Conservation (phyloP, 805 yeast genomes). For the Candida maesae region DNA sequence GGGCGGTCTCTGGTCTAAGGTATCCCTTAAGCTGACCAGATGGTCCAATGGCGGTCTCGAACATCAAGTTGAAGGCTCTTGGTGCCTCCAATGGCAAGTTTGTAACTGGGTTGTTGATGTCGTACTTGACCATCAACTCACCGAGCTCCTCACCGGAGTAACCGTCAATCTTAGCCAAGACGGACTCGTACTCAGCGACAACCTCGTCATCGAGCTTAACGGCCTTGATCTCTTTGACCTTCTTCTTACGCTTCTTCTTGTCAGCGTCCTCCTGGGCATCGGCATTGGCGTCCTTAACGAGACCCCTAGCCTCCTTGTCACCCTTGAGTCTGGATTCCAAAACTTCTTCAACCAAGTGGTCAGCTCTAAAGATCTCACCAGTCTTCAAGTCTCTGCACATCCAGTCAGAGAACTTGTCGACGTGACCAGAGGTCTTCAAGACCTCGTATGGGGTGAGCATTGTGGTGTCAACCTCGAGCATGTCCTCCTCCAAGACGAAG, state of each 20-base stretch:
- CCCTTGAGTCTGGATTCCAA: conserved; percentile 95
- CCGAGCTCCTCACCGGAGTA: conserved; percentile 92
- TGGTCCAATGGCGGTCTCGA: conserved; percentile 98
- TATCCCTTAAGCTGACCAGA: conserved; percentile 95
- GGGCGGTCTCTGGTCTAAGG: conserved; percentile 98
- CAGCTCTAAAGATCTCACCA: conserved; percentile 98
- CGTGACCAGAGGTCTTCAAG: conserved; percentile 97
- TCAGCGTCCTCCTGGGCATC: conserved; percentile 69
- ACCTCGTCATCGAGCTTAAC: conserved; percentile 78
- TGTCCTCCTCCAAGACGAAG: conserved; percentile 94
- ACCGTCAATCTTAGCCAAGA: conserved; percentile 93
- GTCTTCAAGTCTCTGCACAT: conserved; percentile 95
- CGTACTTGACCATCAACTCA: conserved; percentile 74
- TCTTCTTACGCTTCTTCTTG: conserved; percentile 91
- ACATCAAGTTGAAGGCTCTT: conserved; percentile 95
- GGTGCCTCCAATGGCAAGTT: conserved; percentile 86
- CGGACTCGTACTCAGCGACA: conserved; percentile 75
- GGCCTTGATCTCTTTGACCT: conserved; percentile 91
- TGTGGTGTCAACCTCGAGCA: conserved; percentile 97
- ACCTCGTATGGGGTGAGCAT: conserved; percentile 98
- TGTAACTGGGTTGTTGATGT: conserved; percentile 89
- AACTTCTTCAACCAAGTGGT: conserved; percentile 97
- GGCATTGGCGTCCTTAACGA: conserved; percentile 45
- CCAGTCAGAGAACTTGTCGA: conserved; percentile 98
- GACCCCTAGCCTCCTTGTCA: conserved; percentile 94